phyloP scores from a whole-genome alignment of 2,329 filamentous ascomycete species.

The Aspergillus pseudotamarii region DNA sequence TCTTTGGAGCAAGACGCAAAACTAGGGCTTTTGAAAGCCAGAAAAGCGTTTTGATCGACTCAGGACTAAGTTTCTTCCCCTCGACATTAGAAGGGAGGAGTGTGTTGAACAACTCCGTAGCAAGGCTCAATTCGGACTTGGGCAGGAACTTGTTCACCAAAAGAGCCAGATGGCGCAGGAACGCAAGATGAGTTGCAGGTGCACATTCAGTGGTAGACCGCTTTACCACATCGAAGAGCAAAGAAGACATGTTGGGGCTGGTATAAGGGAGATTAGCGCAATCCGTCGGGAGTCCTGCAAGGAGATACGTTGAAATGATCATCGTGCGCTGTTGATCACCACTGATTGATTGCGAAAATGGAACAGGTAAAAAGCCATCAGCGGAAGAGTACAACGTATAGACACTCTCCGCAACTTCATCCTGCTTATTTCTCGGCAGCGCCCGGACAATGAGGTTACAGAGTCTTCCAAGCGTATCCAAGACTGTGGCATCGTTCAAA shows the following conservation, averaged over 20 bases:
- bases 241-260: constrained; percentile 32
- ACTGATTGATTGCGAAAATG: constrained; percentile 34
- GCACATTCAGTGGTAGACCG: constrained; percentile 35
- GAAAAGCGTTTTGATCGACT: constrained; percentile 59
- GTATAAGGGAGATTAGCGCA: constrained; percentile 34
- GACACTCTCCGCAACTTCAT: constrained; percentile 54
- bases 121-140: constrained; percentile 34
- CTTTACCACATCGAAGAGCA: constrained; percentile 41
- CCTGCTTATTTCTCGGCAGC: constrained; percentile 56
- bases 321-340: constrained; percentile 49
- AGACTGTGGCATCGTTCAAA: constrained; percentile 54
- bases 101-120: constrained; percentile 35
- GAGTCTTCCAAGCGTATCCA: constrained; percentile 64
- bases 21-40: constrained; percentile 64
- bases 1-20: constrained; percentile 55
- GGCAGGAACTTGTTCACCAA: constrained; percentile 47
- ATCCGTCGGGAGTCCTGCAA: constrained; percentile 55
- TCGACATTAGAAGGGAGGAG: constrained; percentile 29
- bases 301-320: constrained; percentile 60
- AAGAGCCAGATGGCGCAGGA: constrained; percentile 47
- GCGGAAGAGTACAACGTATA: constrained; percentile 55
- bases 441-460: constrained; percentile 62
- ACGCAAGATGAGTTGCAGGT: constrained; percentile 41
- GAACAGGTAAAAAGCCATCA: constrained; percentile 38
- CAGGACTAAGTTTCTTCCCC: constrained; percentile 32